A percentile compares a stretch with the other conserved stretches of the same genome.
These are phyloP conservation scores for Afroboletus lepidellus DNA, from an alignment of 1,284 basidiomycete genomes.

Conservation along the genomic window DNA sequence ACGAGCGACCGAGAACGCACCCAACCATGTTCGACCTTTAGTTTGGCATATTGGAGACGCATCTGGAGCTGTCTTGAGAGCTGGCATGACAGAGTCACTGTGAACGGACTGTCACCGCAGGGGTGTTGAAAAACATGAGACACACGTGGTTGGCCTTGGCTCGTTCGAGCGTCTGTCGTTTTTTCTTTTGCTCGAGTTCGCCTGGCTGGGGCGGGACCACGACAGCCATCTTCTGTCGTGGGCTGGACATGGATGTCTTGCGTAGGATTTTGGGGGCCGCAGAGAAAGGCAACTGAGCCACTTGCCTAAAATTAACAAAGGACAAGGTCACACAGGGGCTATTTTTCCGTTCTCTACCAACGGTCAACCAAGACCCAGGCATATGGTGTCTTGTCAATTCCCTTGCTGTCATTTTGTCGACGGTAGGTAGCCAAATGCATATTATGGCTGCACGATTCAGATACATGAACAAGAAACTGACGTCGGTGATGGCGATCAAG, in stretches of 20 bases:
- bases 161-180: slow-evolving; percentile 53
- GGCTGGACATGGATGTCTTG: slow-evolving; percentile 11
- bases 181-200: slow-evolving; percentile 41
- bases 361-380: too few relatives aligned
- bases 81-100: slow-evolving; percentile 35
- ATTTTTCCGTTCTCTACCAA: background rate
- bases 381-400: too few relatives aligned
- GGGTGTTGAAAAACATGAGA: slow-evolving; percentile 5
- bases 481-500: too few relatives aligned
- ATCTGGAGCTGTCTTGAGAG: slow-evolving; percentile 72
- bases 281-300: background rate
- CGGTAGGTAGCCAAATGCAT: too few relatives aligned
- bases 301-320: slow-evolving; percentile 2
- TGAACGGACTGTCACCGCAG: background rate
- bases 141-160: slow-evolving; percentile 64
- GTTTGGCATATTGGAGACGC: slow-evolving; percentile 70
- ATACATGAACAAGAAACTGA: too few relatives aligned
- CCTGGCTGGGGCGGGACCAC: slow-evolving; percentile 22
- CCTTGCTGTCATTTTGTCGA: too few relatives aligned
- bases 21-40: slow-evolving; percentile 82
- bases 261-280: background rate
- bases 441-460: too few relatives aligned
- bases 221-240: slow-evolving; percentile 24
- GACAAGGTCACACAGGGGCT: background rate
- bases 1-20: slow-evolving; percentile 35